Evolutionary conservation across 805 yeast genomes (phyloP), one percentile per base, ranked within the genome.

Genomic region (Wickerhamomyces ciferrii): DNA sequence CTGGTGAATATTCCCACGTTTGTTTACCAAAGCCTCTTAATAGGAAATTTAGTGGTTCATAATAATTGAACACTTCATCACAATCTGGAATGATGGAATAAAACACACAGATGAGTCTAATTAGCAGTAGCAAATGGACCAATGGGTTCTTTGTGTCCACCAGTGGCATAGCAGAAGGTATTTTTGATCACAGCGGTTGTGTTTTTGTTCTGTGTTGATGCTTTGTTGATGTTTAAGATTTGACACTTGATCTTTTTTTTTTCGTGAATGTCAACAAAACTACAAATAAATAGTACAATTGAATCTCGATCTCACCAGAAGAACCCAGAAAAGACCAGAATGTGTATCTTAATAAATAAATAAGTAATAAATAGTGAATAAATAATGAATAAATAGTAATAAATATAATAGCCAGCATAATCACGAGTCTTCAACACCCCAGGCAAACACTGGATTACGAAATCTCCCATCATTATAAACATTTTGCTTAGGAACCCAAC

Each of bases 1-100:
- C 85, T 0, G 97, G 97, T 0, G 96, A 87, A 62, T 91, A 92
- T 60, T 91, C 97, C 97, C 97, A 91, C 0, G 97, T 91, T 63
- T 90, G 90, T 55, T 90, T 86, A 2, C 97, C 98, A 62, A 89
- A 88, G 2, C 84, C 85, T 53, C 96, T 75, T 1, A 84, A 65
- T 32, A 91, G 54, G 43, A 84, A 72, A 61, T 92, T 91, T 48
- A 92, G 69, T 1, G 98, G 97, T 53, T 92, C 98, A 92, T 96
- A 90, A 66, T 87, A 92, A 61, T 92, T 92, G 75, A 79, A 92
- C 0, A 78, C 83, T 63, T 92, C 98, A 63, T 92, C 97, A 61
- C 97, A 91, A 57, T 91, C 98, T 2, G 94, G 79, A 24, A 92
- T 84, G 34, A 89, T 81, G 62, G 87, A 80, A 55, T 68, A 68